phyloP scores from a whole-genome alignment of 805 yeast genomes.

The Cyberlindnera mississippiensis region DNA sequence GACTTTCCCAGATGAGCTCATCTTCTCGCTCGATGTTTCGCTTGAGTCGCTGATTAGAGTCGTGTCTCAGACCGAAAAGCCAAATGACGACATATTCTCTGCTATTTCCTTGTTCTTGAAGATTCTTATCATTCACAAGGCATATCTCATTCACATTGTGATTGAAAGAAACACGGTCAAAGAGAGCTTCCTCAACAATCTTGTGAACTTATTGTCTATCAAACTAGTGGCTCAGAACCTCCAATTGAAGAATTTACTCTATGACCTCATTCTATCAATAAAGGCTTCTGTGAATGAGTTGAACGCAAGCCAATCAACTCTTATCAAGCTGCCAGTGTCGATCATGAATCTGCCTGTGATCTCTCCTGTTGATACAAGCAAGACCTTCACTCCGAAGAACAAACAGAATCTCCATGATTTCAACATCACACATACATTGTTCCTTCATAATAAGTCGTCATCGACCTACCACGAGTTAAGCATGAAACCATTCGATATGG shows the following conservation, averaged over 20 bases:
- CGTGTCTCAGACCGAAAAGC: slow-evolving; percentile 19
- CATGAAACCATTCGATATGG: slow-evolving; percentile 49
- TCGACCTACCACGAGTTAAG: slow-evolving; percentile 34
- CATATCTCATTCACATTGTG: slow-evolving; percentile 44
- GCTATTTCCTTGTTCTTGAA: slow-evolving; percentile 47
- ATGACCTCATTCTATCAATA: slow-evolving; percentile 54
- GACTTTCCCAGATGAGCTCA: slow-evolving; percentile 32
- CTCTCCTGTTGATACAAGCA: slow-evolving; percentile 11
- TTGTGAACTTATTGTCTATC: slow-evolving; percentile 44
- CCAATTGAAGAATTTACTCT: slow-evolving; percentile 51
- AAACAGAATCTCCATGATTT: slow-evolving; percentile 23
- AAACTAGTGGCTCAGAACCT: slow-evolving; percentile 40
- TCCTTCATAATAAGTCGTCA: slow-evolving; percentile 26
- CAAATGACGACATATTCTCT: slow-evolving; percentile 14
- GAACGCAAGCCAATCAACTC: slow-evolving; percentile 26
- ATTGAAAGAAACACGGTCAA: slow-evolving; percentile 39
- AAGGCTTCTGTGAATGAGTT: slow-evolving; percentile 34
- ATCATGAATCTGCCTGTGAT: slow-evolving; percentile 23
- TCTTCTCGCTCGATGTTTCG: slow-evolving; percentile 37
- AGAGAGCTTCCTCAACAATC: slow-evolving; percentile 43
- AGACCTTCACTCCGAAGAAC: neutral
- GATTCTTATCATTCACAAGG: slow-evolving; percentile 55
- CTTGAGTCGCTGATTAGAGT: slow-evolving; percentile 34
- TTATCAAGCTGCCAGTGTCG: slow-evolving; percentile 27
- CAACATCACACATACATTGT: slow-evolving; percentile 20